Conservation (phyloP, 2,329 filamentous ascomycete genomes). For the Cladosporium sp. region DNA sequence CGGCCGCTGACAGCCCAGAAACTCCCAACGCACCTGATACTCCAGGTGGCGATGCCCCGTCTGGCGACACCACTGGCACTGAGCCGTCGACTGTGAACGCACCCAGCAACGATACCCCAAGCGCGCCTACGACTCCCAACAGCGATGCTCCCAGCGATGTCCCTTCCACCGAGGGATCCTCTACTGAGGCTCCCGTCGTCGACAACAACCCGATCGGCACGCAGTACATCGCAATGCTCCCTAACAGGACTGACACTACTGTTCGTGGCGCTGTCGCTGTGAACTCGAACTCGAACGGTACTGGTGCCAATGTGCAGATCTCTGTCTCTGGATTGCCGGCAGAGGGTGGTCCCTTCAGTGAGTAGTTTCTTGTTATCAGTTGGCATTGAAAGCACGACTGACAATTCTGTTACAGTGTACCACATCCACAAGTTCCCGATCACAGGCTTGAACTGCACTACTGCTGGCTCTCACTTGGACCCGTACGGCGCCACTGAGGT, state of each 20-base stretch:
- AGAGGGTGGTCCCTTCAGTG: slow-evolving; percentile 48
- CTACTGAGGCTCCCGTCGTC: slow-evolving; percentile 37
- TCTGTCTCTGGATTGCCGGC: slow-evolving; percentile 45
- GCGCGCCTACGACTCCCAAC: not conserved
- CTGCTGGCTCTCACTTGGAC: slow-evolving; percentile 46
- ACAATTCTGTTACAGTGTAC: slow-evolving; percentile 41
- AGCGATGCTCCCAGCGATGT: not conserved
- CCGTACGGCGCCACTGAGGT: slow-evolving; percentile 46
- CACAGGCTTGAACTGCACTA: slow-evolving; percentile 47
- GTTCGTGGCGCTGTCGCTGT: slow-evolving; percentile 42
- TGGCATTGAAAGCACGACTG: not conserved
- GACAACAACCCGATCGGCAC: slow-evolving; percentile 44
- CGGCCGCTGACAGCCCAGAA: not conserved
- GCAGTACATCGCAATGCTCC: slow-evolving; percentile 43
- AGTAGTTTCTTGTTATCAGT: slow-evolving; percentile 21
- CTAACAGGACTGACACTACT: slow-evolving; percentile 36
- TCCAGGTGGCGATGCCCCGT: not conserved
- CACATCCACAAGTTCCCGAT: slow-evolving; percentile 49
- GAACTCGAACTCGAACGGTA: slow-evolving; percentile 38
- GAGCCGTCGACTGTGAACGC: not conserved
- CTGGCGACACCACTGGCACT: not conserved
- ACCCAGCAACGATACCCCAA: not conserved
- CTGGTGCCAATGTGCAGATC: slow-evolving; percentile 45
- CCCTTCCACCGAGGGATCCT: not conserved
- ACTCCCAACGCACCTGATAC: not conserved